Conservation (phyloP, 352 stramenopile species). For the Globisporangium splendens region DNA sequence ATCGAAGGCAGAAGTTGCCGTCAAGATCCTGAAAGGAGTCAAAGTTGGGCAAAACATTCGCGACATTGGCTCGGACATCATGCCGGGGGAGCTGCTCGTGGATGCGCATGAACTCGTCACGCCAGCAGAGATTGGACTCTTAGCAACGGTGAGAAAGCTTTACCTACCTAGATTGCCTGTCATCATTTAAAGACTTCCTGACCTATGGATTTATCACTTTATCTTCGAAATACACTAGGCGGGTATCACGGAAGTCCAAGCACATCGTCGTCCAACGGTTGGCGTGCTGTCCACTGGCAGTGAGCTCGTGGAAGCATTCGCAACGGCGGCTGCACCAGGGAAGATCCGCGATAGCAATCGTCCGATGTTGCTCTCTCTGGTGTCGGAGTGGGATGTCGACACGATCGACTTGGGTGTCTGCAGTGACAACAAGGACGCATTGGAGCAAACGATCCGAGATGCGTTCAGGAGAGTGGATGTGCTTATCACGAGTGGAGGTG, state of each 20-base stretch:
- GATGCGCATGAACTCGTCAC: constrained; percentile 67
- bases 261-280: constrained; percentile 72
- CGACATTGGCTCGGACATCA: constrained; percentile 90
- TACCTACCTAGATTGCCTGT: not conserved
- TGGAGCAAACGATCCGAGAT: constrained; percentile 44
- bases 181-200: too few relatives aligned
- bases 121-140: constrained; percentile 87
- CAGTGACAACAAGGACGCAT: constrained; percentile 51
- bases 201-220: too few relatives aligned
- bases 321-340: constrained; percentile 26
- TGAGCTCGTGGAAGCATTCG: constrained; percentile 85
- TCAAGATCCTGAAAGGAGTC: constrained; percentile 66
- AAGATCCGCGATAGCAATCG: constrained; percentile 96
- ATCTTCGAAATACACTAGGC: constrained; percentile 23
- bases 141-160: constrained; percentile 77
- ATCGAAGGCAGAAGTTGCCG: constrained; percentile 27
- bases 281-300: constrained; percentile 95
- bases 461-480: constrained; percentile 79
- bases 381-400: constrained; percentile 42
- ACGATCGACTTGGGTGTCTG: constrained; percentile 73
- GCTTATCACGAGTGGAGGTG: constrained; percentile 94
- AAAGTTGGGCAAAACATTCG: constrained; percentile 76
- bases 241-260: constrained; percentile 67
- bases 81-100: constrained; percentile 71
- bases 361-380: constrained; percentile 85